These are phyloP conservation scores for Geotrichum restrictum DNA, from an alignment of 1,139 yeast species.

Conservation along the genomic window DNA sequence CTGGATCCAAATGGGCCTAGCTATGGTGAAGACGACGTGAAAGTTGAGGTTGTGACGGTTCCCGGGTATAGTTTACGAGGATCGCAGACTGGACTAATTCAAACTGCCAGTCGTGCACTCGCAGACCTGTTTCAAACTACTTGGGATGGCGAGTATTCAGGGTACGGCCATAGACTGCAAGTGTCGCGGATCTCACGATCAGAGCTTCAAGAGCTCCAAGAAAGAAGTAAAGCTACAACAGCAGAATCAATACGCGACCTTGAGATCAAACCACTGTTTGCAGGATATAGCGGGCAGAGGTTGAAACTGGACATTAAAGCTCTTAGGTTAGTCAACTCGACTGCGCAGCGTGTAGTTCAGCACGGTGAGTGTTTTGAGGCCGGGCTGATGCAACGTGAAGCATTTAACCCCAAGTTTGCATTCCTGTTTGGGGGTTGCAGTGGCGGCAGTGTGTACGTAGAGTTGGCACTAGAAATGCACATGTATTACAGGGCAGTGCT, in stretches of 20 bases:
- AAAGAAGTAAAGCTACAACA: too few relatives aligned
- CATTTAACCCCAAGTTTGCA: constrained; percentile 28
- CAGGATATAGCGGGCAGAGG: background rate
- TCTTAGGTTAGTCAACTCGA: constrained; percentile 27
- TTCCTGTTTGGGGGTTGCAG: constrained; percentile 27
- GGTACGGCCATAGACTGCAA: background rate
- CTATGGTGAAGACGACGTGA: background rate
- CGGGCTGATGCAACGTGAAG: constrained; percentile 28
- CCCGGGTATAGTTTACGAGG: background rate
- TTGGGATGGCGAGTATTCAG: constrained; percentile 2
- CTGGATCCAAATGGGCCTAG: background rate
- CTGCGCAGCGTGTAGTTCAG: constrained; percentile 27
- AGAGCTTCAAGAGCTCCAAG: background rate
- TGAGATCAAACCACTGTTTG: too few relatives aligned
- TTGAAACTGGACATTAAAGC: constrained; percentile 8
- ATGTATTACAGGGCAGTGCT: constrained; percentile 31
- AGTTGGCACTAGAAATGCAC: constrained; percentile 18
- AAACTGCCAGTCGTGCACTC: background rate
- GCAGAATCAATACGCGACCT: too few relatives aligned
- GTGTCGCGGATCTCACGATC: background rate
- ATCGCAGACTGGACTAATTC: background rate
- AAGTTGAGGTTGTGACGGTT: background rate
- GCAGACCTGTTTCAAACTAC: background rate
- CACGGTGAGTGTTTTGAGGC: constrained; percentile 32
- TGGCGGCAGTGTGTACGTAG: background rate